These are phyloP conservation scores for Ceratopteris richardii DNA, from an alignment of 75 land plant genomes.

Conservation along the genomic window DNA sequence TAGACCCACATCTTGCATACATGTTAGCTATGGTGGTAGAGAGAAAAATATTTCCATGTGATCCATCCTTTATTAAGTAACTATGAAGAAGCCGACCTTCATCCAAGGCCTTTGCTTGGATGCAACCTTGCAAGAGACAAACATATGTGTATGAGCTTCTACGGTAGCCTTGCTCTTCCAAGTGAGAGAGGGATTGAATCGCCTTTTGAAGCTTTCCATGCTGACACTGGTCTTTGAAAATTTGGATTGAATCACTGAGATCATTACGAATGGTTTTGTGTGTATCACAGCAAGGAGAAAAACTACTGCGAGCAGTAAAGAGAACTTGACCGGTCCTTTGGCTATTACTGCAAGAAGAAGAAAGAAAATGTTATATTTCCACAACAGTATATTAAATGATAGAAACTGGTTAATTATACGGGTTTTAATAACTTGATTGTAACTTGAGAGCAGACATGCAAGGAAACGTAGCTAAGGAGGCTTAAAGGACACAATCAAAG, in stretches of 20 bases:
- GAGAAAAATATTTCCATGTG: slow-evolving; percentile 4
- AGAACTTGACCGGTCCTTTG: no score
- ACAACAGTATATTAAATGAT: no score
- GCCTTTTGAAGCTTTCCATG: not conserved
- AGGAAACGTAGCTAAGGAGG: no score
- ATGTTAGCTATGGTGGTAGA: not conserved
- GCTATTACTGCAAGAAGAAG: no score
- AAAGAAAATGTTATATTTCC: no score
- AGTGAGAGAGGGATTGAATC: not conserved
- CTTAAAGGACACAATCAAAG: no score
- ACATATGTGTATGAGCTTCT: slow-evolving; percentile 5
- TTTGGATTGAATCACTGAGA: not conserved
- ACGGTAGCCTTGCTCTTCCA: not conserved
- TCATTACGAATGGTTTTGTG: not conserved
- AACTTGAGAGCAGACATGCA: no score
- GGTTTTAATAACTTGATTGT: no score
- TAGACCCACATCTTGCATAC: slow-evolving; percentile 13
- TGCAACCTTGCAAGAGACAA: slow-evolving; percentile 3
- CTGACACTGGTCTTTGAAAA: not conserved
- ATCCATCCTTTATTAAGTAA: not conserved
- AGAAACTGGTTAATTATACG: no score
- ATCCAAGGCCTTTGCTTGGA: not conserved
- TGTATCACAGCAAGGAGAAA: no score
- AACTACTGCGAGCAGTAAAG: no score
- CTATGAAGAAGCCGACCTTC: slow-evolving; percentile 1